phyloP scores from a whole-genome alignment of 805 yeast genomes.

The Lipomyces spencermartinsiae region DNA sequence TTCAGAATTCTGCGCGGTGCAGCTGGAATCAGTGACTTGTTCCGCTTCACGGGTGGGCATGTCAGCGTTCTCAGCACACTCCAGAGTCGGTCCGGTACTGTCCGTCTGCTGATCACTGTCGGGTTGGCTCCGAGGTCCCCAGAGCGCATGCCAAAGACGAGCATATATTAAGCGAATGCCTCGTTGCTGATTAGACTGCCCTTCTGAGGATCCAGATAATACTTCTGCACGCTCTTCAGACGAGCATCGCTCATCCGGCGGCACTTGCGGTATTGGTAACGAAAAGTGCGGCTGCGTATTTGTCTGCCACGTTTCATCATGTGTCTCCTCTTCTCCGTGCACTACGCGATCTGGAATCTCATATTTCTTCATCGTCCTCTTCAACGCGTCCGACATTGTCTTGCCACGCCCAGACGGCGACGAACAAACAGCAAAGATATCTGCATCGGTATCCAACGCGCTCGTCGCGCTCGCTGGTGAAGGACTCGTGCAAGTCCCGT shows the following conservation, averaged over 20 bases:
- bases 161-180: neutral
- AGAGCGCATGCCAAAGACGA: slow-evolving; percentile 3
- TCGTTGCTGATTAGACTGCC: neutral
- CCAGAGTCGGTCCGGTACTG: neutral
- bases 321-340: neutral
- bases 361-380: neutral
- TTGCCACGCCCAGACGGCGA: slow-evolving; percentile 5
- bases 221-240: neutral
- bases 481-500: slow-evolving; percentile 12
- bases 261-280: neutral
- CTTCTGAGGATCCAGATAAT: neutral
- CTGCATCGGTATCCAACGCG: neutral
- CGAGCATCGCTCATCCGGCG: neutral
- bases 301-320: neutral
- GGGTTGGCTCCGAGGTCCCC: neutral
- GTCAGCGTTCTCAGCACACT: neutral
- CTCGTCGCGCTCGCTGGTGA: slow-evolving; percentile 10
- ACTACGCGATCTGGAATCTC: neutral
- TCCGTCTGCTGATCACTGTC: neutral
- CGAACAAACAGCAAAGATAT: slow-evolving; percentile 9
- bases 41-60: neutral
- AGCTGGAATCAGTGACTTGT: neutral
- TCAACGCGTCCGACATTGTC: neutral
- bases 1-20: neutral
- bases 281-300: neutral